phyloP scores from a whole-genome alignment of 768 basidiomycete species.

The Kwoniella bestiolae region DNA sequence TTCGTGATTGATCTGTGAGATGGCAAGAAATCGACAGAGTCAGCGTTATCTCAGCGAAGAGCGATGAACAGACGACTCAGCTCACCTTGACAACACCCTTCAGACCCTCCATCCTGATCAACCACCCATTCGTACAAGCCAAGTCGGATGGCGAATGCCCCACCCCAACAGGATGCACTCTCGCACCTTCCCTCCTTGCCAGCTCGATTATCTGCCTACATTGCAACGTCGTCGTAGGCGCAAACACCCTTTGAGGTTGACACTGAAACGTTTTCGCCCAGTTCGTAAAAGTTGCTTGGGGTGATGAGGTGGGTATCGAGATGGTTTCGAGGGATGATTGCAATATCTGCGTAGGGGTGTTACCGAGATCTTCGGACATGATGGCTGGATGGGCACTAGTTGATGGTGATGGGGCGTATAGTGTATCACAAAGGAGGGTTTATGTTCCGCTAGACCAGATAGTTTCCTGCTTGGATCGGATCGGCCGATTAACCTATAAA shows the following conservation, averaged over 20 bases:
- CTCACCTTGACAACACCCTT: slow-evolving; percentile 77
- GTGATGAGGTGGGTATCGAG: slow-evolving; percentile 38
- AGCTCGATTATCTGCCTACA: slow-evolving; percentile 78
- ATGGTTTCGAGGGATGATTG: slow-evolving; percentile 33
- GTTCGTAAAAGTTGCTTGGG: slow-evolving; percentile 66
- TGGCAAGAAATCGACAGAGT: not conserved
- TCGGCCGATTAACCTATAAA: slow-evolving; percentile 7
- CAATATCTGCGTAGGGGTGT: slow-evolving; percentile 11
- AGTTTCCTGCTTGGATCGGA: no score
- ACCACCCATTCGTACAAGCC: slow-evolving; percentile 83
- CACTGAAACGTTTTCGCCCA: slow-evolving; percentile 78
- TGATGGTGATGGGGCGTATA: no score
- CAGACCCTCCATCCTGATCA: slow-evolving; percentile 78
- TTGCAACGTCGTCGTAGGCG: slow-evolving; percentile 71
- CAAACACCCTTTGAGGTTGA: slow-evolving; percentile 64
- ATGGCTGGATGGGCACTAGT: no score
- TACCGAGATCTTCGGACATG: slow-evolving; percentile 17
- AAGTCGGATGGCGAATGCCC: slow-evolving; percentile 94
- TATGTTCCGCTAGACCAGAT: no score
- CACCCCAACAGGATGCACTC: slow-evolving; percentile 80
- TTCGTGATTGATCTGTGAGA: slow-evolving; percentile 40
- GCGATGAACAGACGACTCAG: not conserved
- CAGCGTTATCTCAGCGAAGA: not conserved
- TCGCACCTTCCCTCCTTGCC: slow-evolving; percentile 71
- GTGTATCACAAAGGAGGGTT: no score